These are phyloP conservation scores for Fusarium sp. DNA, from an alignment of 2,329 filamentous ascomycete genomes.

Conservation along the genomic window DNA sequence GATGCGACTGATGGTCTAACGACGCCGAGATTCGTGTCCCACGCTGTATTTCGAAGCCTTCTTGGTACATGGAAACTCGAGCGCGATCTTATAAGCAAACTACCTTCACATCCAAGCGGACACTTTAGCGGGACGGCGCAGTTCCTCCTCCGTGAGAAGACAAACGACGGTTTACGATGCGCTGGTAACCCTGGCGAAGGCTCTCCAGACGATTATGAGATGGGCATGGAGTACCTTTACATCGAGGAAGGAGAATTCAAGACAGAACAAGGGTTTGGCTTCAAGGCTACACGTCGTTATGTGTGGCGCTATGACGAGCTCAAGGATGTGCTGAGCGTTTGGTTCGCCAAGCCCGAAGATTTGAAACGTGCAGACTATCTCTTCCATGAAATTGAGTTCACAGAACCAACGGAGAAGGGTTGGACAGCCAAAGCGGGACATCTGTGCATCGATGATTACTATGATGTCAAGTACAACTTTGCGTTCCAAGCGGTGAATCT, in stretches of 20 bases:
- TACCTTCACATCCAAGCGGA: slow-evolving; percentile 71
- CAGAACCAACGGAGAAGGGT: slow-evolving; percentile 51
- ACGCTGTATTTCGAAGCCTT: slow-evolving; percentile 76
- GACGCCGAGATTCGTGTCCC: slow-evolving; percentile 65
- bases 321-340: slow-evolving; percentile 72
- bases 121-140: slow-evolving; percentile 72
- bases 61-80: slow-evolving; percentile 76
- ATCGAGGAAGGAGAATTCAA: slow-evolving; percentile 74
- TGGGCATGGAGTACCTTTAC: slow-evolving; percentile 73
- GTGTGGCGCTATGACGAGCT: slow-evolving; percentile 76
- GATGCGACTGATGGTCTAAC: slow-evolving; percentile 56
- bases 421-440: slow-evolving; percentile 76
- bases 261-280: slow-evolving; percentile 65
- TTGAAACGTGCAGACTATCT: slow-evolving; percentile 73
- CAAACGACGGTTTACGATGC: slow-evolving; percentile 60
- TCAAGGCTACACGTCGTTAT: slow-evolving; percentile 74
- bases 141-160: slow-evolving; percentile 72
- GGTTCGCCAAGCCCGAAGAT: slow-evolving; percentile 77
- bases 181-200: slow-evolving; percentile 31
- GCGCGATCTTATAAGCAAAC: slow-evolving; percentile 64
- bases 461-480: slow-evolving; percentile 77
- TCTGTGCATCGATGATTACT: slow-evolving; percentile 77
- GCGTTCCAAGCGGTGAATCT: slow-evolving; percentile 68
- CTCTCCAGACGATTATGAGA: slow-evolving; percentile 43
- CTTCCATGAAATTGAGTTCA: slow-evolving; percentile 79